Conservation (phyloP, 2,329 filamentous ascomycete species). For the Boeremia exigua region DNA sequence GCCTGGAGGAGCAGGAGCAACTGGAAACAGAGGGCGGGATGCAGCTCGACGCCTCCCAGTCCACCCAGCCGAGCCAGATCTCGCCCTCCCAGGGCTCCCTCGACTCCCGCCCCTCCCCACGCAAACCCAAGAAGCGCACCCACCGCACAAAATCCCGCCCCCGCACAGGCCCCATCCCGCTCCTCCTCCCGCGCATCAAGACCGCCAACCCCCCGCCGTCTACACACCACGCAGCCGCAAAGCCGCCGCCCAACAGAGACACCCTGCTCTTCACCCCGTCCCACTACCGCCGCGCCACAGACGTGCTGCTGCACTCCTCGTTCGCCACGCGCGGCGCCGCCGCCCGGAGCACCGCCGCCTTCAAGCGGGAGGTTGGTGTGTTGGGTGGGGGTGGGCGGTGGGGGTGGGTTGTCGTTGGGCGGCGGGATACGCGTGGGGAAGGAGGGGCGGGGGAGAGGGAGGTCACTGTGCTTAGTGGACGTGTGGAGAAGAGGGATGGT, state of each 20-base stretch:
- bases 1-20: slow-evolving; percentile 41
- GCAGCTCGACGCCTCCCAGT: too few relatives aligned
- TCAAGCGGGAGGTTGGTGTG: slow-evolving; percentile 70
- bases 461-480: slow-evolving; percentile 37
- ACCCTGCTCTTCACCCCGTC: slow-evolving; percentile 67
- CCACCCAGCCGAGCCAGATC: slow-evolving; percentile 31
- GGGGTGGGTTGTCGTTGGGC: slow-evolving; percentile 38
- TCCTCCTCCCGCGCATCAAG: slow-evolving; percentile 71
- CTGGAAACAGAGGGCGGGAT: too few relatives aligned
- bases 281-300: slow-evolving; percentile 71
- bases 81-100: slow-evolving; percentile 28
- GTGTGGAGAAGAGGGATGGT: slow-evolving; percentile 43
- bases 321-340: slow-evolving; percentile 72
- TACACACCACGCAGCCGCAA: too few relatives aligned
- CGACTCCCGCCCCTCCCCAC: slow-evolving; percentile 21
- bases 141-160: slow-evolving; percentile 32
- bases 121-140: slow-evolving; percentile 17
- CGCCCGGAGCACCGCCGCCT: slow-evolving; percentile 69
- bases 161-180: slow-evolving; percentile 64
- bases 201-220: slow-evolving; percentile 55
- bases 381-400: slow-evolving; percentile 41
- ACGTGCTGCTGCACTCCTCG: slow-evolving; percentile 74
- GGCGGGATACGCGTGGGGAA: slow-evolving; percentile 24
- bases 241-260: too few relatives aligned
- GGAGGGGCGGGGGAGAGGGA: slow-evolving; percentile 6